Evolutionary conservation across 192 early-diverging fungal genomes (phyloP).

Genomic region (Ambispora gerdemannii): DNA sequence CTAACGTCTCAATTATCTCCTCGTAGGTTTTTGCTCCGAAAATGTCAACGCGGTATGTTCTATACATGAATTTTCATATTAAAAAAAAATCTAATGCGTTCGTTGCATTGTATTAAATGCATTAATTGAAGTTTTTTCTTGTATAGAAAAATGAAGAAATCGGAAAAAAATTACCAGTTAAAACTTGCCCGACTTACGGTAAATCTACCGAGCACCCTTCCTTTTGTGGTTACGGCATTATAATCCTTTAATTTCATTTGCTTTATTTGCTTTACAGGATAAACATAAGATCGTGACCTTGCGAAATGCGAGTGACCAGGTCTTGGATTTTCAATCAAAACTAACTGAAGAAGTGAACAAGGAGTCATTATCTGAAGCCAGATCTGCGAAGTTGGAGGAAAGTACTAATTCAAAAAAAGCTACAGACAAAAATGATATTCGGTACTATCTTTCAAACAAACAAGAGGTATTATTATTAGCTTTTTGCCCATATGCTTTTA

Average conservation of each 20-base stretch:
- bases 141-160: too few species aligned
- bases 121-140: too few species aligned
- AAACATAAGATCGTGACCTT: not conserved
- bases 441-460: too few species aligned
- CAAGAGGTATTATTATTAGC: too few species aligned
- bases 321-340: not conserved
- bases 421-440: too few species aligned
- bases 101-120: not conserved
- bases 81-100: not conserved
- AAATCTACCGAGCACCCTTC: not conserved
- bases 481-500: too few species aligned
- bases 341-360: not conserved
- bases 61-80: not conserved
- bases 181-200: not conserved
- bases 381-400: slow-evolving; percentile 17
- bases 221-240: not conserved
- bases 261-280: not conserved
- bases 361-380: slow-evolving; percentile 22
- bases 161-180: not conserved
- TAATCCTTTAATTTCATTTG: not conserved
- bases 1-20: not conserved
- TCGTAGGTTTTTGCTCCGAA: not conserved
- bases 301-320: not conserved
- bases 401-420: not conserved
- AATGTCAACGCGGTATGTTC: not conserved